Evolutionary conservation across 1,139 yeast species (phyloP).

Genomic region (Suhomyces yuchorum): DNA sequence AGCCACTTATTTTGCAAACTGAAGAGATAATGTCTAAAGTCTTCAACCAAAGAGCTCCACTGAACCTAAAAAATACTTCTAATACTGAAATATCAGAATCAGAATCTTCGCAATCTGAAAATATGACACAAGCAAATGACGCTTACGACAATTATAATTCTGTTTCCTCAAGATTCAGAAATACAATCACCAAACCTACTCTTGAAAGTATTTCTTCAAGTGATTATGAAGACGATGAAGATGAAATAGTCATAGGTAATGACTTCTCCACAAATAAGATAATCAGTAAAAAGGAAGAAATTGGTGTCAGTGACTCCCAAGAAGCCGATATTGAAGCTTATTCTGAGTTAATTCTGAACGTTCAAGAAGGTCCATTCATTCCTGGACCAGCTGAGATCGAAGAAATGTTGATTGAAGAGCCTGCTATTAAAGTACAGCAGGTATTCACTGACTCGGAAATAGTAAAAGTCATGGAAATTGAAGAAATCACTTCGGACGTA

Average conservation of each 20-base stretch:
- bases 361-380: conserved; percentile 1
- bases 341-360: neutral
- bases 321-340: conserved; percentile 1
- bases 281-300: neutral
- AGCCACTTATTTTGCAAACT: conserved; percentile 6
- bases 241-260: neutral
- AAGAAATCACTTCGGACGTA: neutral
- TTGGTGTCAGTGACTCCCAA: no score
- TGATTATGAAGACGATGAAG: conserved; percentile 6
- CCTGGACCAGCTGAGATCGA: neutral
- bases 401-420: neutral
- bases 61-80: neutral
- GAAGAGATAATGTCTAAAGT: conserved; percentile 1
- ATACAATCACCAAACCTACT: neutral
- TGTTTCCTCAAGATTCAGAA: neutral
- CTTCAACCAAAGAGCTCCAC: neutral
- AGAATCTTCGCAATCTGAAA: neutral
- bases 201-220: neutral
- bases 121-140: no score
- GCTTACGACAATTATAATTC: no score
- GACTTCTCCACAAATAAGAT: neutral
- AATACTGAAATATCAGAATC: neutral
- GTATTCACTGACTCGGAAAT: neutral
- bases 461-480: neutral
- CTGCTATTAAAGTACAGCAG: neutral